Conservation (phyloP, 2,329 filamentous ascomycete species). For the Sclerotinia glacialis region DNA sequence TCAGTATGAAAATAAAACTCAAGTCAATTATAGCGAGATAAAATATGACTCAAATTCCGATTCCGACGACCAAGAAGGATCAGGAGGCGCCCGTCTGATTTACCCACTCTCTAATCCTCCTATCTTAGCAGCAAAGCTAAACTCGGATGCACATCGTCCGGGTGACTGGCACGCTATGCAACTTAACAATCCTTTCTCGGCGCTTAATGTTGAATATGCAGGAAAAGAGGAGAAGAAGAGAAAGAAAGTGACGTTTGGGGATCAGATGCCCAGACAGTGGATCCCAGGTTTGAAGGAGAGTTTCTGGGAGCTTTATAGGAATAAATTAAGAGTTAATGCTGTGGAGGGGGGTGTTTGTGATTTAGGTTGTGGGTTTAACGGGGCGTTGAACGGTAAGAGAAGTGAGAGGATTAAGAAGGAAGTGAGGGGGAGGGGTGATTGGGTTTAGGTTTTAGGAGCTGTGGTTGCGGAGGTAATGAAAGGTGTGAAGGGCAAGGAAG, state of each 20-base stretch:
- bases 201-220: background rate
- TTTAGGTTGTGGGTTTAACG: constrained; percentile 20
- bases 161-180: constrained; percentile 23
- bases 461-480: background rate
- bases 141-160: constrained; percentile 3
- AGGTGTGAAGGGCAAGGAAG: no score
- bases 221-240: background rate
- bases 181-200: constrained; percentile 15
- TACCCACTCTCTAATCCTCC: background rate
- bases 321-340: constrained; percentile 39
- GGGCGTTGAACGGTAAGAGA: background rate
- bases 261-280: constrained; percentile 24
- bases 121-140: background rate
- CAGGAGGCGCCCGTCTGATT: constrained; percentile 10
- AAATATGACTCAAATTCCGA: constrained; percentile 2
- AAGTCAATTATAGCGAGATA: constrained; percentile 20
- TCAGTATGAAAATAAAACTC: background rate
- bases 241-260: constrained; percentile 13
- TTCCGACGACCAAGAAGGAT: constrained; percentile 20
- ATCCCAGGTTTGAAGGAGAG: constrained; percentile 25
- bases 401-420: background rate
- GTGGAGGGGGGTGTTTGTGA: constrained; percentile 35
- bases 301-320: constrained; percentile 39
- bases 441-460: background rate
- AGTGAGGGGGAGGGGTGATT: background rate